Percentiles rank a stretch among this genome's conserved stretches.
Evolutionary conservation across 1,284 basidiomycete genomes (phyloP).

Genomic region (Moesziomyces parantarcticus): DNA sequence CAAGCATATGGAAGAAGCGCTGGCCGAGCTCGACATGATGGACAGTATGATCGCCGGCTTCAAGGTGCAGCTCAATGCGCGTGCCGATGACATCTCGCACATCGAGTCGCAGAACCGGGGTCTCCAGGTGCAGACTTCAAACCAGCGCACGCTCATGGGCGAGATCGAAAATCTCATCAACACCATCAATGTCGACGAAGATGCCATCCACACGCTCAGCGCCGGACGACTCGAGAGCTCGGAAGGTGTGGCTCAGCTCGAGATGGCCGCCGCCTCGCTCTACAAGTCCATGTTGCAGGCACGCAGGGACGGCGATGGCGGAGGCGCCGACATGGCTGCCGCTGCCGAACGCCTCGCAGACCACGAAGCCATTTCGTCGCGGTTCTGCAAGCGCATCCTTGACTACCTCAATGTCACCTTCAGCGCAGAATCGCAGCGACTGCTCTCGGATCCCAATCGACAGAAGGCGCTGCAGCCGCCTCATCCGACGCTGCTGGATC

Average conservation of each 20-base stretch:
- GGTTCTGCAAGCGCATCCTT: conserved; percentile 89
- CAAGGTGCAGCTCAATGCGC: conserved; percentile 63
- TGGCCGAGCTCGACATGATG: conserved; percentile 86
- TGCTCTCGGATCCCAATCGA: conserved; percentile 47
- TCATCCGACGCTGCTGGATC: conserved; percentile 55
- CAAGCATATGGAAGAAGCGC: conserved; percentile 85
- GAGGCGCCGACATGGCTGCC: conserved; percentile 77
- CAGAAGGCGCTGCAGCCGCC: conserved; percentile 46
- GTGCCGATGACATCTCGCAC: conserved; percentile 83
- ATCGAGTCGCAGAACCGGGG: conserved; percentile 98
- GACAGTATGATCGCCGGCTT: conserved; percentile 62
- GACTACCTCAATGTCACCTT: conserved; percentile 92
- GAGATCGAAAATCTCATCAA: conserved; percentile 73
- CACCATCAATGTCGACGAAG: conserved; percentile 89
- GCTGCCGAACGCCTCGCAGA: conserved; percentile 85
- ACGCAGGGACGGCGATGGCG: conserved; percentile 78
- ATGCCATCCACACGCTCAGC: conserved; percentile 79
- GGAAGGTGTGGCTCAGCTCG: conserved; percentile 77
- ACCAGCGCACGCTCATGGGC: conserved; percentile 76
- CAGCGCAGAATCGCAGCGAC: conserved; percentile 68
- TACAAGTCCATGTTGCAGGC: conserved; percentile 95
- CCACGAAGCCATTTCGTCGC: conserved; percentile 84
- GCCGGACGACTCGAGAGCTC: conserved; percentile 86
- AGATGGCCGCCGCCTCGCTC: conserved; percentile 84
- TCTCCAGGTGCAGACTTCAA: conserved; percentile 95